Conservation (phyloP, 2,329 filamentous ascomycete genomes). For the Nemania sp. region DNA sequence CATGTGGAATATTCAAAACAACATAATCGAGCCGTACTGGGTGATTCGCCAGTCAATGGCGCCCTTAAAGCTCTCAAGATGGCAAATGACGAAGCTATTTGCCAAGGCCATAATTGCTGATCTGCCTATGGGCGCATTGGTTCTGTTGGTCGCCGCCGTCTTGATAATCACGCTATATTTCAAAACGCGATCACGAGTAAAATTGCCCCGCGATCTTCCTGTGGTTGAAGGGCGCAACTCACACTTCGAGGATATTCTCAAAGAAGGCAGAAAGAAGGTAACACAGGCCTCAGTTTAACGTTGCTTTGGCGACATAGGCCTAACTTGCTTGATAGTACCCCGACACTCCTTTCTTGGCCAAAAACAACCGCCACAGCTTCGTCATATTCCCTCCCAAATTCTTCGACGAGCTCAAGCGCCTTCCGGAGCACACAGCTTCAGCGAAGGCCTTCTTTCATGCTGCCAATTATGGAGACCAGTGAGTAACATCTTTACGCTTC, state of each 20-base stretch:
- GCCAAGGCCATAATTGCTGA: background rate
- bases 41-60: constrained; percentile 20
- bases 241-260: constrained; percentile 12
- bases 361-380: constrained; percentile 8
- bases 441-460: constrained; percentile 12
- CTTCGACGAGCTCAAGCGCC: constrained; percentile 22
- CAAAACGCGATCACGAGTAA: background rate
- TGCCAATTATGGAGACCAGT: constrained; percentile 6
- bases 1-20: constrained; percentile 16
- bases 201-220: background rate
- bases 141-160: background rate
- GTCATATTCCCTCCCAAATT: constrained; percentile 11
- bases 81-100: constrained; percentile 18
- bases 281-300: background rate
- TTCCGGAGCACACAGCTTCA: constrained; percentile 14
- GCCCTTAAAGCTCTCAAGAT: constrained; percentile 19
- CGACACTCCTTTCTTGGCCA: constrained; percentile 10
- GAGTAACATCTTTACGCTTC: background rate
- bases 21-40: constrained; percentile 20
- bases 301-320: background rate
- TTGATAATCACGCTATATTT: background rate
- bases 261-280: constrained; percentile 15
- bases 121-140: background rate
- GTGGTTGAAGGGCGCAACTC: constrained; percentile 8
- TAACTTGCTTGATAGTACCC: constrained; percentile 13